Evolutionary conservation across 495 filamentous ascomycete genomes (phyloP).

Genomic region (Podospora bellae-mahoneyi): DNA sequence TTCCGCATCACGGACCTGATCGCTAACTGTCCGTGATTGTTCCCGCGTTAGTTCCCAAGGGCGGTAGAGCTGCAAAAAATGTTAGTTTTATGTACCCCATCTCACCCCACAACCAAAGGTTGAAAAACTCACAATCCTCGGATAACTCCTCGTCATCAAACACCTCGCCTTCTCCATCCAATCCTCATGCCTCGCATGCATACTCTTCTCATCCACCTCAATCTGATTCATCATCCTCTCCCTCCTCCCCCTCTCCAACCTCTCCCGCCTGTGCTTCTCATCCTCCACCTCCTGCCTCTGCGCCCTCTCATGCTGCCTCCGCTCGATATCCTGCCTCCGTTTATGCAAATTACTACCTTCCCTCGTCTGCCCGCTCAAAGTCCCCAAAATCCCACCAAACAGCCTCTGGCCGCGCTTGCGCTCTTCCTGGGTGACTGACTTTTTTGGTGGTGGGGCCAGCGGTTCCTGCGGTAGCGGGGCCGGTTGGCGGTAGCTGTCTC

Average conservation of each 20-base stretch:
- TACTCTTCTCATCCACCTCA: conserved; percentile 75
- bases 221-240: conserved; percentile 66
- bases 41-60: conserved; percentile 71
- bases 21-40: conserved; percentile 46
- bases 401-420: conserved; percentile 83
- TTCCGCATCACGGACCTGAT: conserved; percentile 47
- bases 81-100: conserved; percentile 19
- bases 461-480: neutral
- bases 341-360: conserved; percentile 62
- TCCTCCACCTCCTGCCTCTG: conserved; percentile 64
- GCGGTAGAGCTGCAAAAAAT: conserved; percentile 67
- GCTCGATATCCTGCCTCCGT: conserved; percentile 84
- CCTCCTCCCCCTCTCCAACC: conserved; percentile 56
- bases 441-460: conserved; percentile 27
- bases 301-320: conserved; percentile 79
- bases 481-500: neutral
- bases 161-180: conserved; percentile 70
- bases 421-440: conserved; percentile 62
- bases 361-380: conserved; percentile 67
- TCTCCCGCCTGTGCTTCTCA: conserved; percentile 62
- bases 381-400: conserved; percentile 84
- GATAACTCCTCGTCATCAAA: conserved; percentile 68
- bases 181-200: conserved; percentile 71
- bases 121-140: conserved; percentile 63
- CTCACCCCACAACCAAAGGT: too few species aligned